Percentiles rank a stretch among this genome's conserved stretches.
These are phyloP conservation scores for Dendrostoma leiphaemia DNA, from an alignment of 2,329 filamentous ascomycete species.

Conservation along the genomic window DNA sequence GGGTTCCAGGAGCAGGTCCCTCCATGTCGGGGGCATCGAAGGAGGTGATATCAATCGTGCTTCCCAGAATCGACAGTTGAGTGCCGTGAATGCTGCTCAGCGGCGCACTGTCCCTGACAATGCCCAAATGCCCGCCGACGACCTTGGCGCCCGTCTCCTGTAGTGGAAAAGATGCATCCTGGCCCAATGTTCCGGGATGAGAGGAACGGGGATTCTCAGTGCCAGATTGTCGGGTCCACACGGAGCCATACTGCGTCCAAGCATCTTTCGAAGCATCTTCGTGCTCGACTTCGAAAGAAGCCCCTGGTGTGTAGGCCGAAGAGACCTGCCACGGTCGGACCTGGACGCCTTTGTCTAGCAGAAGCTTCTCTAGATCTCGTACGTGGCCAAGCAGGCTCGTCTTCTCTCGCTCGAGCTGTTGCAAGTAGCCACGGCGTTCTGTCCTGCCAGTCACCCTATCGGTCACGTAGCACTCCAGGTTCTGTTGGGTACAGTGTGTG, in stretches of 20 bases:
- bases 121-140: constrained; percentile 66
- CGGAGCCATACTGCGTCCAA: constrained; percentile 35
- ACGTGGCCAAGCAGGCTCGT: constrained; percentile 65
- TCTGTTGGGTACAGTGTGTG: constrained; percentile 75
- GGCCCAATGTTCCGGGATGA: not conserved
- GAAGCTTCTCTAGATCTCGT: constrained; percentile 64
- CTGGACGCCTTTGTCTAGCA: constrained; percentile 60
- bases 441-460: constrained; percentile 83
- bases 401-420: constrained; percentile 73
- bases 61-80: constrained; percentile 73
- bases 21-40: constrained; percentile 67
- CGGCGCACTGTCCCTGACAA: constrained; percentile 59
- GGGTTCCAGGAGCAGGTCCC: constrained; percentile 49
- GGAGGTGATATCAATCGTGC: constrained; percentile 74
- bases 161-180: constrained; percentile 7
- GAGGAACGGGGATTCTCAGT: constrained; percentile 26
- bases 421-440: constrained; percentile 73
- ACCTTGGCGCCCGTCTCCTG: constrained; percentile 31
- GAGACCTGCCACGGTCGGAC: constrained; percentile 48
- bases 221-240: constrained; percentile 34
- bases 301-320: constrained; percentile 29
- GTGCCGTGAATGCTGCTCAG: constrained; percentile 75
- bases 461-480: constrained; percentile 77
- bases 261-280: constrained; percentile 29
- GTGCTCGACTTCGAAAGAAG: constrained; percentile 26